Evolutionary conservation across 148 eudicot species (phyloP), one percentile per base, ranked within the genome.

Genomic region (Talinum fruticosum): DNA sequence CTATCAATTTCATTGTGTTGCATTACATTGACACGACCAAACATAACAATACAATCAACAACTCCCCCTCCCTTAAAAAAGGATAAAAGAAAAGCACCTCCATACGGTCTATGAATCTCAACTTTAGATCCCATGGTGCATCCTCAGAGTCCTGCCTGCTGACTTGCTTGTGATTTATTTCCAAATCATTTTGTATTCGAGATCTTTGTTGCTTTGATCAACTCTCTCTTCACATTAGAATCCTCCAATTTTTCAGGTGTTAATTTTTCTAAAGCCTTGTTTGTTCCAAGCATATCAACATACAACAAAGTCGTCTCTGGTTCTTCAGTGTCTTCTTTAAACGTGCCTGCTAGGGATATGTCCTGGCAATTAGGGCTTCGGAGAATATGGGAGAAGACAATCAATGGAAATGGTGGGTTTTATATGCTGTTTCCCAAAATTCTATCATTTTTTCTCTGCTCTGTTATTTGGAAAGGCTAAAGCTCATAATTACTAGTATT

Each of bases 271-370:
- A 85, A 90, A 81, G 96, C 93, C 66, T 87, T 93, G 67, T 93
- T 93, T 54, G 95, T 91, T 28, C 97, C 97, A 67, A 87, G 90
- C 82, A 84, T 90, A 69, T 93, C 97, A 24, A 82, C 87, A 59
- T 93, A 93, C 80, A 89, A 69, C 84, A 93, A 89, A 90, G 95
- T 93, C 80, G 85, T 89, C 54, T 89, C 97, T 83, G 92, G 90
- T 74, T 80, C 88, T 36, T 83, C 89, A 29, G 54, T 79, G 69
- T 73, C 81, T 80, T 85, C 89, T 64, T 26, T 72, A 61, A 79
- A 78, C 73, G 73, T 65, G 65, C 85, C 81, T 69, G 77, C 83
- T 30, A 84, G 74, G 65, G 90, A 93, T 80, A 80, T 93, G 67
- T 83, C 92, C 62, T 93, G 97, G 97, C 97, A 93, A 81, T 84